These are phyloP conservation scores for Setaria italica DNA, from an alignment of 202 grass and related monocot species.

Conservation along the genomic window DNA sequence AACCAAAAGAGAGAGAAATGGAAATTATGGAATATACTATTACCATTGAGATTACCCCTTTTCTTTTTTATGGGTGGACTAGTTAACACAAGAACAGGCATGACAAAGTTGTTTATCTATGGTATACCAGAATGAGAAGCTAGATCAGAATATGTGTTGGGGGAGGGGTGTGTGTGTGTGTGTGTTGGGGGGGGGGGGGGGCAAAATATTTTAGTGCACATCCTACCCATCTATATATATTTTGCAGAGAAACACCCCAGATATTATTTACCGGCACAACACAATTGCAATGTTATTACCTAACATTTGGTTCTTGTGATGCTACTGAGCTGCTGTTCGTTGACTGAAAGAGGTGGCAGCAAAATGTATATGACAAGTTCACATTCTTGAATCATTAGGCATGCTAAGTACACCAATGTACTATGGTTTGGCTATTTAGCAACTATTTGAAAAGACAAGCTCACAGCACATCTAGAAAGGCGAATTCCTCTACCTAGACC, in stretches of 20 bases:
- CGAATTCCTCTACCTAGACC: slow-evolving; percentile 24
- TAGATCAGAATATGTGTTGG: no score
- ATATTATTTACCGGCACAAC: not conserved
- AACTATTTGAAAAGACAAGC: slow-evolving; percentile 19
- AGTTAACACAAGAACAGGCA: not conserved
- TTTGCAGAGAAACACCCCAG: not conserved
- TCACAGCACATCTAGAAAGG: slow-evolving; percentile 14
- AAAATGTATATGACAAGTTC: not conserved
- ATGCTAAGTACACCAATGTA: not conserved
- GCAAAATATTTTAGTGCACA: not conserved
- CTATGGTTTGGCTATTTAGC: slow-evolving; percentile 34
- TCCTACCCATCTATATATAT: not conserved
- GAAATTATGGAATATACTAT: not conserved
- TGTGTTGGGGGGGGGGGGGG: no score
- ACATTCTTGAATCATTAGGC: slow-evolving; percentile 10
- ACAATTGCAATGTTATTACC: not conserved
- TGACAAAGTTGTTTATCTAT: not conserved
- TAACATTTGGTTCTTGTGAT: not conserved
- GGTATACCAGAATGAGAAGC: not conserved
- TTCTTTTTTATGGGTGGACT: not conserved
- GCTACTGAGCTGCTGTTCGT: slow-evolving; percentile 3
- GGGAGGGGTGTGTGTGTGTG: no score
- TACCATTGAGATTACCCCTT: not conserved
- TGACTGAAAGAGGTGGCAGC: not conserved
- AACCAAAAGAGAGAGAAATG: not conserved